Percentiles rank a stretch among this genome's conserved stretches.
Evolutionary conservation across 2,329 filamentous ascomycete genomes (phyloP).

Genomic region (Aaosphaeria pasadenensis): DNA sequence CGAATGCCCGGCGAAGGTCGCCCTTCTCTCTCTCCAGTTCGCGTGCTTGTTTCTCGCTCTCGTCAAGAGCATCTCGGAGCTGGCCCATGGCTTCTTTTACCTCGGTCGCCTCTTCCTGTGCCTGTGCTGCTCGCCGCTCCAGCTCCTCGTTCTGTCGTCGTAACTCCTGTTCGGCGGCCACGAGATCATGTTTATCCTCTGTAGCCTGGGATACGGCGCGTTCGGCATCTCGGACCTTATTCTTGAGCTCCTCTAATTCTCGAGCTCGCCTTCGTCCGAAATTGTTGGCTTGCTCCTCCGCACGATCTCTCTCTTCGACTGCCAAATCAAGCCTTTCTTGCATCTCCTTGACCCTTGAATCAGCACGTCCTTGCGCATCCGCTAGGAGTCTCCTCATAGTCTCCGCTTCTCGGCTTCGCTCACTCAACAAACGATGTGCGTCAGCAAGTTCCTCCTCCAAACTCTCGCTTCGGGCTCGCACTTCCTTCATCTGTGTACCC

Average conservation of each 20-base stretch:
- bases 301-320: slow-evolving; percentile 88
- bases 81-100: slow-evolving; percentile 73
- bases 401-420: slow-evolving; percentile 87
- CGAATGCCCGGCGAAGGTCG: slow-evolving; percentile 71
- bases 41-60: slow-evolving; percentile 77
- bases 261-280: slow-evolving; percentile 72
- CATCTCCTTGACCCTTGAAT: slow-evolving; percentile 82
- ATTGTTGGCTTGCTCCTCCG: slow-evolving; percentile 84
- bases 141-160: slow-evolving; percentile 71
- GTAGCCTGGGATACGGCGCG: slow-evolving; percentile 67
- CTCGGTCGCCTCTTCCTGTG: slow-evolving; percentile 71
- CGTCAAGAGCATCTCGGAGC: slow-evolving; percentile 77
- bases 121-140: slow-evolving; percentile 66
- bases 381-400: slow-evolving; percentile 88
- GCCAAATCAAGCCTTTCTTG: slow-evolving; percentile 83
- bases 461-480: slow-evolving; percentile 74
- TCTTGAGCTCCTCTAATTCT: slow-evolving; percentile 83
- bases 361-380: slow-evolving; percentile 80
- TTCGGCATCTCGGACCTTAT: slow-evolving; percentile 77
- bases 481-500: slow-evolving; percentile 86
- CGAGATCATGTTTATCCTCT: slow-evolving; percentile 76
- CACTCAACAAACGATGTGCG: slow-evolving; percentile 78
- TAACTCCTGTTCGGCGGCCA: slow-evolving; percentile 71
- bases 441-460: slow-evolving; percentile 91
- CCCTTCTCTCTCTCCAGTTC: slow-evolving; percentile 80